Evolutionary conservation across 208 protist species (phyloP), one percentile per base, ranked within the genome.

Genomic region (Trypanosoma caninum): DNA sequence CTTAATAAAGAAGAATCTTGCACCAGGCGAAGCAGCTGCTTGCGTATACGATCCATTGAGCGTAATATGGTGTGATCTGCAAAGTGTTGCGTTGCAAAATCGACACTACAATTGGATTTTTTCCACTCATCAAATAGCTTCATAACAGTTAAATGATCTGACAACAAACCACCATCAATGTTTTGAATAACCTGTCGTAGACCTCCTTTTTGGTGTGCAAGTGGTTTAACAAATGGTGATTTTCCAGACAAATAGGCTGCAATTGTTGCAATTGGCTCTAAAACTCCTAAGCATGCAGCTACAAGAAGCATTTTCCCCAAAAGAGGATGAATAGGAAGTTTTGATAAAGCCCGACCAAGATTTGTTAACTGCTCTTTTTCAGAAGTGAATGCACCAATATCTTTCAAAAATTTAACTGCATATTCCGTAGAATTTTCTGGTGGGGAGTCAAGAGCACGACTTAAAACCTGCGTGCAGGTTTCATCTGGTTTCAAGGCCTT

Each of bases 241-340:
- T 94, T 97, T 27, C 80, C 74, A 13, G 82, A 89, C 33, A 95
- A 72, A 5, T 80, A 87, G 7, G 89, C 92, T 16, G 92, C 89
- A 58, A 97, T 87, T 1, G 80, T 94, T n/a, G 82, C 80, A 37
- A 94, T 71, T 2, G 89, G 76, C 37, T 95, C 87, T 30, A 97
- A 70, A 28, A 94, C 87, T 45, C 89, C 89, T 34, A 97, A 84
- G 65, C 83, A 91, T 33, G 80, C 72, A 14, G 80, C 88, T n/a
- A 77, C 72, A 55, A 97, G 79, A n/a, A 97, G 76, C 88, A 94
- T 95, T 72, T 94, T 95, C 23, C 87, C 89, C 20, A 93, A 78
- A n/a, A 87, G 62, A n/a, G 91, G 91, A 60, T 91, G 82, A 46
- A 91, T 69, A 31, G 91, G 91, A 44, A 97, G 65, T 61, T 78